A percentile compares a stretch with the other conserved stretches of the same genome.
These are phyloP conservation scores for Gliomastix tumulicola DNA, from an alignment of 2,329 filamentous ascomycete species.

Conservation along the genomic window DNA sequence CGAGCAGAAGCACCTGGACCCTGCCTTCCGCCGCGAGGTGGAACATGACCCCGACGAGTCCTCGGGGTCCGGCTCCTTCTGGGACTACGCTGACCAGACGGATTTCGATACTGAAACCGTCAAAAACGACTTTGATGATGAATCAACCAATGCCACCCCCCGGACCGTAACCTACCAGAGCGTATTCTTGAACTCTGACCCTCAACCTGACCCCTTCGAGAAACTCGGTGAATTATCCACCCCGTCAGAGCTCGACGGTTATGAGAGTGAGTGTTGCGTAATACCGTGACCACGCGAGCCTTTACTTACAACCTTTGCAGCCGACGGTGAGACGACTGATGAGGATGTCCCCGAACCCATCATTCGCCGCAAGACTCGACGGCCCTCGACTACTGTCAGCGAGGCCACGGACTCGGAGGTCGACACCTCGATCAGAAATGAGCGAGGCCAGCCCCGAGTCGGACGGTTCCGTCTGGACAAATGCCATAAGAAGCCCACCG, in stretches of 20 bases:
- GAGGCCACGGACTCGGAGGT: conserved; percentile 44
- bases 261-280: conserved; percentile 46
- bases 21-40: conserved; percentile 65
- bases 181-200: too few relatives aligned
- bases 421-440: conserved; percentile 35
- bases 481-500: conserved; percentile 49
- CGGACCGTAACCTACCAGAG: not conserved
- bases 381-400: conserved; percentile 23
- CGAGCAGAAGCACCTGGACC: conserved; percentile 66
- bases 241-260: conserved; percentile 42
- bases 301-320: conserved; percentile 29
- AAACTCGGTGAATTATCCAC: too few relatives aligned
- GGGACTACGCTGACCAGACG: conserved; percentile 41
- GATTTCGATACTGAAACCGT: not conserved
- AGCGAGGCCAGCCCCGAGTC: conserved; percentile 45
- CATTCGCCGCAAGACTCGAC: conserved; percentile 38
- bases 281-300: conserved; percentile 5
- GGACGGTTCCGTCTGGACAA: conserved; percentile 48
- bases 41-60: conserved; percentile 58
- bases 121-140: conserved; percentile 30
- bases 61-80: conserved; percentile 52
- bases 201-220: too few relatives aligned
- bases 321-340: conserved; percentile 56
- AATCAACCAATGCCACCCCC: conserved; percentile 8
- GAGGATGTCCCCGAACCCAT: conserved; percentile 48